These are phyloP conservation scores for Neurospora sublineolata DNA, from an alignment of 495 filamentous ascomycete genomes.

Conservation along the genomic window DNA sequence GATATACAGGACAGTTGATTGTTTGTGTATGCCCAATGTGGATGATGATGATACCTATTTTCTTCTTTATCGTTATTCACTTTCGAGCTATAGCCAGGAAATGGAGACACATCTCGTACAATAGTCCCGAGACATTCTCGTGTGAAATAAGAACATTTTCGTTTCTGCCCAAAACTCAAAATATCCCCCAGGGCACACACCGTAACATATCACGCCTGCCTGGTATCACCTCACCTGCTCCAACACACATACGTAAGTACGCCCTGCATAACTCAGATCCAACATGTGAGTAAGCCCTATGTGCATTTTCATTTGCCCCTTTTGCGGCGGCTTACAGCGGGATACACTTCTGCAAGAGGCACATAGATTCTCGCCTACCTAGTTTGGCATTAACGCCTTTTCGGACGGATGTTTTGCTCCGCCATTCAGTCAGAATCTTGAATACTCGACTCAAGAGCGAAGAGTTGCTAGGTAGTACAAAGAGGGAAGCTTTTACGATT, in stretches of 20 bases:
- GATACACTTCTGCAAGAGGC: neutral
- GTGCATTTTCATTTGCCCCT: neutral
- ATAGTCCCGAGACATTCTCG: no score
- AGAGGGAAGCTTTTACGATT: no score
- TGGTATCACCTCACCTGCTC: neutral
- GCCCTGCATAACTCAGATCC: neutral
- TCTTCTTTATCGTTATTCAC: neutral
- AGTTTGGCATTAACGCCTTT: neutral
- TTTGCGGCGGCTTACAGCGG: neutral
- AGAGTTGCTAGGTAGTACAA: no score
- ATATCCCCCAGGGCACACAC: neutral
- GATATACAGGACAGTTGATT: neutral
- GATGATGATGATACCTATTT: neutral
- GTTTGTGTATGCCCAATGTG: neutral
- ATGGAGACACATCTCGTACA: neutral
- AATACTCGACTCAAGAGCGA: no score
- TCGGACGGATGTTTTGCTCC: neutral
- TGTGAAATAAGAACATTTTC: no score
- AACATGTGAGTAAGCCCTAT: neutral
- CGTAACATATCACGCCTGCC: neutral
- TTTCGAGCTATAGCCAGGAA: slow-evolving; percentile 5
- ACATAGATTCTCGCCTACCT: neutral
- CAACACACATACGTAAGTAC: neutral
- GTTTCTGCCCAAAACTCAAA: neutral
- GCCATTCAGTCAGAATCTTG: neutral